phyloP scores from a whole-genome alignment of 2,329 filamentous ascomycete genomes.

The Colletotrichum phormii region DNA sequence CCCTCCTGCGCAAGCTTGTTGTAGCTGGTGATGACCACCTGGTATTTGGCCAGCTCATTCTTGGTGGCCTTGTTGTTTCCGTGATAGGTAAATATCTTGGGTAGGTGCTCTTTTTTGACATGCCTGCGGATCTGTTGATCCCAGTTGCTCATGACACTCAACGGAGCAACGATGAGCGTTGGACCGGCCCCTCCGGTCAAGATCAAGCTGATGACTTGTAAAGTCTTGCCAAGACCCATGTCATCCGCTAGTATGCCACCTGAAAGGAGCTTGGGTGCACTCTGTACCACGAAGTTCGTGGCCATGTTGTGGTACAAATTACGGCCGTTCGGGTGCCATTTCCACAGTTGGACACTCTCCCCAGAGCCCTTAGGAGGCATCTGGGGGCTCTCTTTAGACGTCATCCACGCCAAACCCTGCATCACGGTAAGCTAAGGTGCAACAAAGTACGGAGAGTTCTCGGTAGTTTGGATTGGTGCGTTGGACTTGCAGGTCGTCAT shows the following conservation, averaged over 20 bases:
- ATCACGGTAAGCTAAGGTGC: slow-evolving; percentile 3
- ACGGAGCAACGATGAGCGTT: slow-evolving; percentile 84
- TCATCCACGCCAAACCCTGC: slow-evolving; percentile 85
- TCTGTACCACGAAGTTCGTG: slow-evolving; percentile 73
- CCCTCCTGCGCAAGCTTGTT: slow-evolving; percentile 77
- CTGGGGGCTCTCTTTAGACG: slow-evolving; percentile 77
- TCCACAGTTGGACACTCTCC: slow-evolving; percentile 82
- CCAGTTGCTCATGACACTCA: slow-evolving; percentile 94
- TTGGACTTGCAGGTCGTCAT: not conserved
- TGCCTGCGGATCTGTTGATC: slow-evolving; percentile 81
- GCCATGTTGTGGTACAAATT: slow-evolving; percentile 73
- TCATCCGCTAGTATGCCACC: slow-evolving; percentile 92
- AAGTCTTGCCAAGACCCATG: slow-evolving; percentile 92
- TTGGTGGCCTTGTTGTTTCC: slow-evolving; percentile 68
- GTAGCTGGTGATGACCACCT: slow-evolving; percentile 88
- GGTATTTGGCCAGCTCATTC: slow-evolving; percentile 71
- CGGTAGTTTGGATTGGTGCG: too few relatives aligned
- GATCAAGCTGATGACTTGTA: slow-evolving; percentile 86
- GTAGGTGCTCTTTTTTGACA: slow-evolving; percentile 70
- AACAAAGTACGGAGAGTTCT: not conserved
- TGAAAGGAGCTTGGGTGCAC: slow-evolving; percentile 73
- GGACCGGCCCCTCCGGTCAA: slow-evolving; percentile 67
- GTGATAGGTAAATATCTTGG: slow-evolving; percentile 81
- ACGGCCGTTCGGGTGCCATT: slow-evolving; percentile 56
- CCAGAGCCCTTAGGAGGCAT: slow-evolving; percentile 69